A percentile compares a stretch with the other conserved stretches of the same genome.
These are phyloP conservation scores for Linum lewisii DNA, from an alignment of 345 rosid genomes.

Conservation along the genomic window DNA sequence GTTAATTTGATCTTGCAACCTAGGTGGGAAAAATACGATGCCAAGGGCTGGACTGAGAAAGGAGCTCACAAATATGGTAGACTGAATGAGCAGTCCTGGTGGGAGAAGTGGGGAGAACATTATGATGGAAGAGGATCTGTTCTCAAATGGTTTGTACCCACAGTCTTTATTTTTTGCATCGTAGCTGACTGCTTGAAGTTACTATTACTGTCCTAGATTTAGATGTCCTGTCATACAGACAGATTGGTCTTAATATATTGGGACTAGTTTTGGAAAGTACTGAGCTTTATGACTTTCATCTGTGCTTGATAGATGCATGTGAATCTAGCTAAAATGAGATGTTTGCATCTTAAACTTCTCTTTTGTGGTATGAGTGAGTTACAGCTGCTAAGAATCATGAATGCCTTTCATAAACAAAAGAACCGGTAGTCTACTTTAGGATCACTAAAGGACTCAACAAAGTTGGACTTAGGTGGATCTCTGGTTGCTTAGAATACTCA, in stretches of 20 bases:
- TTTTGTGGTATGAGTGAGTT: background rate
- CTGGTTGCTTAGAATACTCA: background rate
- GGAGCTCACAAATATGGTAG: conserved; percentile 97
- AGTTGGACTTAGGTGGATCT: background rate
- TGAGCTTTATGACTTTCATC: background rate
- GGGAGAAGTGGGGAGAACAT: conserved; percentile 99
- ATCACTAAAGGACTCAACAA: background rate
- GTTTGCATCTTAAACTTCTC: background rate
- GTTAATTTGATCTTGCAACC: conserved; percentile 7
- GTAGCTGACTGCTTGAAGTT: background rate
- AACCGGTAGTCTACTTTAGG: background rate
- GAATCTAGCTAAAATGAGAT: background rate
- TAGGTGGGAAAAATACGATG: conserved; percentile 99
- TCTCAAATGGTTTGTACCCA: conserved; percentile 66
- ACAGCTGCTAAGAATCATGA: background rate
- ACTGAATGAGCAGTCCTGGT: conserved; percentile 96
- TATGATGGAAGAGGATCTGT: conserved; percentile 98
- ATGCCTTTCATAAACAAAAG: no score
- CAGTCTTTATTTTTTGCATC: conserved; percentile 2
- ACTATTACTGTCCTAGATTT: background rate
- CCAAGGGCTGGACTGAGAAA: conserved; percentile 98
- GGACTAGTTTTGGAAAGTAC: background rate
- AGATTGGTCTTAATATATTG: background rate
- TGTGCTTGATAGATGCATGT: background rate
- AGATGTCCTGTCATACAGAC: background rate